These are phyloP conservation scores for Volvox reticuliferus DNA, from an alignment of 139 green algal species.

Conservation along the genomic window DNA sequence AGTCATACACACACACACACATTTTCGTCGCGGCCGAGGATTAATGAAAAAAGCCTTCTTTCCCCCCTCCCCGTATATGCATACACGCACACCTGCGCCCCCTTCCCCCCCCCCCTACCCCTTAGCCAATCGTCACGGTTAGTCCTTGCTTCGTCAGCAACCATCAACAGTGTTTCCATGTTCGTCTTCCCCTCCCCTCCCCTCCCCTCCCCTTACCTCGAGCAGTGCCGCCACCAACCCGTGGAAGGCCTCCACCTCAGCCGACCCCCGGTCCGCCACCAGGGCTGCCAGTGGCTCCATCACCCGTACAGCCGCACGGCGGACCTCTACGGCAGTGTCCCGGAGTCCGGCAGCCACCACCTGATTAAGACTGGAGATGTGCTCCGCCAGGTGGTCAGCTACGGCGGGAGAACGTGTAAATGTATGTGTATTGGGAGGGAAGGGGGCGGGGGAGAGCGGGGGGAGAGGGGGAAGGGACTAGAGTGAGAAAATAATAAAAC, in stretches of 20 bases:
- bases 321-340: conserved; percentile 63
- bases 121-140: too few relatives aligned
- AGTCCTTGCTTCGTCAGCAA: too few relatives aligned
- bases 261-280: conserved; percentile 33
- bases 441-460: neutral
- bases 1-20: too few relatives aligned
- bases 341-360: conserved; percentile 63
- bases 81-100: too few relatives aligned
- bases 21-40: too few relatives aligned
- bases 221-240: conserved; percentile 60
- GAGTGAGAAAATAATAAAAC: neutral
- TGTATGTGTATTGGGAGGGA: too few relatives aligned
- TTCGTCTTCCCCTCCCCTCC: too few relatives aligned
- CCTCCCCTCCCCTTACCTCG: conserved; percentile 45
- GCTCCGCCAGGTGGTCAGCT: conserved; percentile 55
- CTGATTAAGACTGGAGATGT: conserved; percentile 62
- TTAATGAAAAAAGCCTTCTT: too few relatives aligned
- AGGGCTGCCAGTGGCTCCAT: conserved; percentile 63
- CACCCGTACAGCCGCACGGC: conserved; percentile 65
- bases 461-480: neutral
- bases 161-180: too few relatives aligned
- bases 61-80: too few relatives aligned
- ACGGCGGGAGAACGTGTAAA: neutral
- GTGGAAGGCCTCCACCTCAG: conserved; percentile 62
- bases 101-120: neutral